Base-by-base conservation (phyloP, 129 eudicot genomes). In the Chrysanthemum makinoi region DNA sequence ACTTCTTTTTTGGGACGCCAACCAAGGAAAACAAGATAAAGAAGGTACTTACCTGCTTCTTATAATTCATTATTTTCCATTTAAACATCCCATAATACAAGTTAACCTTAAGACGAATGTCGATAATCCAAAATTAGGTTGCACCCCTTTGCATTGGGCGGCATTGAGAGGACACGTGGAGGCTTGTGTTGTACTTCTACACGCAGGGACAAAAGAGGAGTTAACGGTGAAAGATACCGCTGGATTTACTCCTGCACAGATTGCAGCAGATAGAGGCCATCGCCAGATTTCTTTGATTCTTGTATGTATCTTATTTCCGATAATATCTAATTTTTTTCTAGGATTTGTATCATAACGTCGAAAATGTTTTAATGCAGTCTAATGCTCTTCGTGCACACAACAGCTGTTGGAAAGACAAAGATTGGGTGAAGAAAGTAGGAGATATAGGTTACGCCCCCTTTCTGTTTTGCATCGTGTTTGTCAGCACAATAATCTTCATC, bases 61-160 rank as follows among this genome's bases (percentile, higher is more conserved):
- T 53, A 30, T 65, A 48, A 15, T 66, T 5, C 54, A 28, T 20
- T 43, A 20, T 39, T 58, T 46, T 63, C 26, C 52, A 68, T 26
- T 10, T 53, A 76, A 46, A 69, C 47, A 57, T 58, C 39, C 50
- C 65, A 2, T 12, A 16, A 43, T 20, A 39, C 13, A 39, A 15
- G 39, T 54, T 15, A 24, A 52, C 49, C 10, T 16, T 51, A n/a
- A 51, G 26, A 51, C 6, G 10, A 68, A 26, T 68, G 61, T 8
- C 61, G 44, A 13, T 13, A 72, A 35, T 35, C 44, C 44, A 35
- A 35, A 35, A 35, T 62, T 73, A 93, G 98, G 98, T 71, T 93
- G 96, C 74, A 89, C 98, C 66, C 95, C 98, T 65, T 86, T 93
- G 82, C 98, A 93, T 76, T 93, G 98, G 98, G 95, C 96, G 60